These are phyloP conservation scores for Boletus vermiculosoides DNA, from an alignment of 768 basidiomycete genomes.

Conservation along the genomic window DNA sequence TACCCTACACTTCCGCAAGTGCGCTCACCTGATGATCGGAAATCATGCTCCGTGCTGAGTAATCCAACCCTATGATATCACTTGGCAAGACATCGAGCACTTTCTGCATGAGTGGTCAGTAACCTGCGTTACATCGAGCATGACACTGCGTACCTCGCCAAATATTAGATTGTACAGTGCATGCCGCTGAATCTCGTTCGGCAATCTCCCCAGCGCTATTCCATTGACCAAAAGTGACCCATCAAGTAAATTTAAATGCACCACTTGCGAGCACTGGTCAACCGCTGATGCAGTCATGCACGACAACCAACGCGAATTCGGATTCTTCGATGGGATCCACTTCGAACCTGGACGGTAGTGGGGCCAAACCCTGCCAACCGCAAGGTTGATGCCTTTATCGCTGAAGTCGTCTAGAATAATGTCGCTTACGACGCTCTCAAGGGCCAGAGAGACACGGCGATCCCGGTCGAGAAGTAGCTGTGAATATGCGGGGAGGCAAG, in stretches of 20 bases:
- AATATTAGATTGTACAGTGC: background rate
- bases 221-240: slow-evolving; percentile 31
- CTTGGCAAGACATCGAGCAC: too few relatives aligned
- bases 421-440: slow-evolving; percentile 17
- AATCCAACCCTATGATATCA: too few relatives aligned
- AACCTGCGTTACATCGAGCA: too few relatives aligned
- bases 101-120: too few relatives aligned
- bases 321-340: slow-evolving; percentile 15
- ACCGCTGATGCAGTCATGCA: slow-evolving; percentile 13
- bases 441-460: slow-evolving; percentile 26
- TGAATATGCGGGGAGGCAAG: slow-evolving; percentile 6
- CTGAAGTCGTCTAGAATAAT: background rate
- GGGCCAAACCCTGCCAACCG: slow-evolving; percentile 23
- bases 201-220: slow-evolving; percentile 23
- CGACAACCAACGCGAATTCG: slow-evolving; percentile 25
- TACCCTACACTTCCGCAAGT: too few relatives aligned
- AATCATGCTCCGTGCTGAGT: too few relatives aligned
- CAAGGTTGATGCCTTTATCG: slow-evolving; percentile 19
- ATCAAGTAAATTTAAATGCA: slow-evolving; percentile 24
- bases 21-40: too few relatives aligned
- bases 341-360: slow-evolving; percentile 24
- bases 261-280: slow-evolving; percentile 17
- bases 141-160: too few relatives aligned
- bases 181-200: slow-evolving; percentile 18
- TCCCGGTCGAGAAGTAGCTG: slow-evolving; percentile 31